Conservation (phyloP, 2,329 filamentous ascomycete species). For the Phyllosticta citrichinensis region DNA sequence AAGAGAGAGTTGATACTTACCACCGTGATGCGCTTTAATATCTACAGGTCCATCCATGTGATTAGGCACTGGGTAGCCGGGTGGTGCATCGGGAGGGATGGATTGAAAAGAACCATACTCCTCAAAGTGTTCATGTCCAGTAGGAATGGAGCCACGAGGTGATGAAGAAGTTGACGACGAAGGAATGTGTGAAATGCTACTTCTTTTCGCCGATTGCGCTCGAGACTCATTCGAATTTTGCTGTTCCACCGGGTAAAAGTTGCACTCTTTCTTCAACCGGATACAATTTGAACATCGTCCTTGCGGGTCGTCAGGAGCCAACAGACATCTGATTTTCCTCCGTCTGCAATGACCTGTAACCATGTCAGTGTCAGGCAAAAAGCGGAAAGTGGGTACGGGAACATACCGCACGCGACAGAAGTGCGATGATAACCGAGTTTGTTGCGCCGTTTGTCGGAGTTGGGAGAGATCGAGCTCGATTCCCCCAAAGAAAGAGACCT, state of each 20-base stretch:
- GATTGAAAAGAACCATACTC: conserved; percentile 17
- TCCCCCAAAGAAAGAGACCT: conserved; percentile 29
- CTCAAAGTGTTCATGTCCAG: conserved; percentile 20
- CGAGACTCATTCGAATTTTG: conserved; percentile 45
- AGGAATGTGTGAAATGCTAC: conserved; percentile 30
- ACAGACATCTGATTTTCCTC: conserved; percentile 86
- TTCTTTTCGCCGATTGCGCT: conserved; percentile 34
- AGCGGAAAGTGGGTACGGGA: background rate
- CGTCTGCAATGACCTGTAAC: conserved; percentile 73
- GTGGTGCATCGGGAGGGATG: conserved; percentile 15
- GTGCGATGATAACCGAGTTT: conserved; percentile 94
- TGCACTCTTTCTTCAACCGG: conserved; percentile 86
- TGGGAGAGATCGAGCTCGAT: conserved; percentile 35
- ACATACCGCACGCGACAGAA: conserved; percentile 90
- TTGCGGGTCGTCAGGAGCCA: conserved; percentile 60
- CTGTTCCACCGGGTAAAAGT: conserved; percentile 83
- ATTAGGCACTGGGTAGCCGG: conserved; percentile 12
- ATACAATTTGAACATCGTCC: conserved; percentile 88
- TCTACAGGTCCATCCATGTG: conserved; percentile 15
- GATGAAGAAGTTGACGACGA: conserved; percentile 42
- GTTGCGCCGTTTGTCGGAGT: conserved; percentile 64
- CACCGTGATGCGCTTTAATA: conserved; percentile 19
- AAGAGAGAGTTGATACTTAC: conserved; percentile 16
- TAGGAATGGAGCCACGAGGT: conserved; percentile 26
- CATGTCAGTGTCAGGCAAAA: conserved; percentile 8